phyloP scores from a whole-genome alignment of 2,329 filamentous ascomycete species.

The Xylaria polymorpha region DNA sequence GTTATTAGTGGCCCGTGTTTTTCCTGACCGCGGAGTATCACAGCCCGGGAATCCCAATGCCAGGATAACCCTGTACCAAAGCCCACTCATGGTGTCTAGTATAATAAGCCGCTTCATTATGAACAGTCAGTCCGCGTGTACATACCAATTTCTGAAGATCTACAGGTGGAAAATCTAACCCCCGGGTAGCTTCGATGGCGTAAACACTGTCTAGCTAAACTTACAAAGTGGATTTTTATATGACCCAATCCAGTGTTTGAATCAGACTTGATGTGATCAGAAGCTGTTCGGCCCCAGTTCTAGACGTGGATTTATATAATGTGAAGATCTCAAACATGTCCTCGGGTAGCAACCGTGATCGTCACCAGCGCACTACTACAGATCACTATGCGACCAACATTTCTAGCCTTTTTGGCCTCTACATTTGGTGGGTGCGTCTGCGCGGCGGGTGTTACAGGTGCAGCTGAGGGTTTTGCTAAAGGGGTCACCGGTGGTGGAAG shows the following conservation, averaged over 20 bases:
- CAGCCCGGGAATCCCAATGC: conserved; percentile 1
- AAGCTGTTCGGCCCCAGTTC: background rate
- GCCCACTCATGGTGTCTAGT: background rate
- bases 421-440: conserved; percentile 25
- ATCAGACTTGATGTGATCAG: background rate
- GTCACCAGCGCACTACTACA: background rate
- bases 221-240: background rate
- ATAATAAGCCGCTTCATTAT: conserved; percentile 3
- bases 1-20: conserved; percentile 12
- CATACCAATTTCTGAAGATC: background rate
- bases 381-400: conserved; percentile 22
- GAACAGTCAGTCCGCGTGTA: background rate
- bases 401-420: conserved; percentile 24
- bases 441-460: conserved; percentile 51
- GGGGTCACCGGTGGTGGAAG: conserved; percentile 70
- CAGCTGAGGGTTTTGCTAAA: conserved; percentile 58
- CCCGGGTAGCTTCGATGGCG: background rate
- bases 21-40: conserved; percentile 13
- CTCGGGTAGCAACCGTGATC: conserved; percentile 1
- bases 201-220: background rate
- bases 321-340: background rate
- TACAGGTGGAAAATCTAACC: conserved; percentile 32
- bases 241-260: background rate
- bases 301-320: conserved; percentile 24
- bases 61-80: conserved; percentile 2